These are phyloP conservation scores for Talaromyces sp. DNA, from an alignment of 2,329 filamentous ascomycete species.

Conservation along the genomic window DNA sequence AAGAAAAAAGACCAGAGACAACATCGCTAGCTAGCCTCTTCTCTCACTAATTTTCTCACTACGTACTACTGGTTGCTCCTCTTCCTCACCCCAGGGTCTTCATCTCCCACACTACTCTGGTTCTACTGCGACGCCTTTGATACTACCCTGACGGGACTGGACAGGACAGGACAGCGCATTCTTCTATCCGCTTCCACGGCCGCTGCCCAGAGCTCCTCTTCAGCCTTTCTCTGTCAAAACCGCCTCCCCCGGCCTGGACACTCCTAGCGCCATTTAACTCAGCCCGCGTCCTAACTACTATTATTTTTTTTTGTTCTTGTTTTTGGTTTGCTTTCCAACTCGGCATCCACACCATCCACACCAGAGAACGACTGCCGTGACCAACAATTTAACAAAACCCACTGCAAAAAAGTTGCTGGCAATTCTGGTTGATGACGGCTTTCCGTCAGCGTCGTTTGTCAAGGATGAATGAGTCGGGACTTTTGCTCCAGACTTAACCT, in stretches of 20 bases:
- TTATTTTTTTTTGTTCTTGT: background rate
- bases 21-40: background rate
- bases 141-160: background rate
- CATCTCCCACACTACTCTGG: too few relatives aligned
- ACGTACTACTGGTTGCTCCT: too few relatives aligned
- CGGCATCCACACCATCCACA: too few relatives aligned
- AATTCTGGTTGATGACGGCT: background rate
- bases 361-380: too few relatives aligned
- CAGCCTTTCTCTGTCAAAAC: background rate
- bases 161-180: too few relatives aligned
- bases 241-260: too few relatives aligned
- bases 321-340: too few relatives aligned
- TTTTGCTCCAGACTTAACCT: background rate
- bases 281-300: background rate
- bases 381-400: too few relatives aligned
- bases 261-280: background rate
- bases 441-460: background rate
- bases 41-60: too few relatives aligned
- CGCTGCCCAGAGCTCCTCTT: too few relatives aligned
- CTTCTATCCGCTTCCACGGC: too few relatives aligned
- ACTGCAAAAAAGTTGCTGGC: background rate
- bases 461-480: background rate
- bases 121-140: background rate
- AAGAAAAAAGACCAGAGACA: background rate
- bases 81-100: too few relatives aligned